Conservation (phyloP, 2,329 filamentous ascomycete species). For the Diaporthe vexans region DNA sequence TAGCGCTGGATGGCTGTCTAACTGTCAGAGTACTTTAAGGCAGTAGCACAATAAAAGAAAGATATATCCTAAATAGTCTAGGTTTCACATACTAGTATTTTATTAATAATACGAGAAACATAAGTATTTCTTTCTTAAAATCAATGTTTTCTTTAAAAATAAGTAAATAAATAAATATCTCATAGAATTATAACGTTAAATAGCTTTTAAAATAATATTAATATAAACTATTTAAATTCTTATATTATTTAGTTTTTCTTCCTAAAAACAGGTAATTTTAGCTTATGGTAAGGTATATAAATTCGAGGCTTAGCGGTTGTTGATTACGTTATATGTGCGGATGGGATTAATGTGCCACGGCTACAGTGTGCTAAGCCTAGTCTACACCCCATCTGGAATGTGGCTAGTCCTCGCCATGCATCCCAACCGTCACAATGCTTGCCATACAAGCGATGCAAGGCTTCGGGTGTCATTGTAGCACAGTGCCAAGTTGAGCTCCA, state of each 20-base stretch:
- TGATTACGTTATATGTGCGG: background rate
- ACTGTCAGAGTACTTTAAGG: background rate
- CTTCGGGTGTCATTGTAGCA: conserved; percentile 13
- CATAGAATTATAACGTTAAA: no score
- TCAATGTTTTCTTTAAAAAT: background rate
- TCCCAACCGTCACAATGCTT: background rate
- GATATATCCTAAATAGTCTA: background rate
- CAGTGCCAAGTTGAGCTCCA: conserved; percentile 23
- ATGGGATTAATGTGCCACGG: background rate
- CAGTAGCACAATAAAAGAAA: background rate
- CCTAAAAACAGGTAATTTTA: no score
- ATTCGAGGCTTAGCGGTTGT: no score
- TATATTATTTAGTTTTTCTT: background rate
- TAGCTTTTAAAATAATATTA: no score
- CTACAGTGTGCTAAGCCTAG: background rate
- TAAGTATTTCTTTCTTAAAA: background rate
- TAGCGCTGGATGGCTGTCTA: no score
- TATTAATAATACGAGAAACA: background rate
- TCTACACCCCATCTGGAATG: conserved; percentile 11
- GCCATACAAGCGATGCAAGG: conserved; percentile 14
- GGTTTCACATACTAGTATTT: background rate
- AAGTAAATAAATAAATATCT: no score
- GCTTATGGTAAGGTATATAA: no score
- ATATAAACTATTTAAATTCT: background rate
- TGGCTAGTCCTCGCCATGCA: conserved; percentile 4